Base-by-base conservation (phyloP, 2,329 filamentous ascomycete genomes). In the Colletotrichum sp. region DNA sequence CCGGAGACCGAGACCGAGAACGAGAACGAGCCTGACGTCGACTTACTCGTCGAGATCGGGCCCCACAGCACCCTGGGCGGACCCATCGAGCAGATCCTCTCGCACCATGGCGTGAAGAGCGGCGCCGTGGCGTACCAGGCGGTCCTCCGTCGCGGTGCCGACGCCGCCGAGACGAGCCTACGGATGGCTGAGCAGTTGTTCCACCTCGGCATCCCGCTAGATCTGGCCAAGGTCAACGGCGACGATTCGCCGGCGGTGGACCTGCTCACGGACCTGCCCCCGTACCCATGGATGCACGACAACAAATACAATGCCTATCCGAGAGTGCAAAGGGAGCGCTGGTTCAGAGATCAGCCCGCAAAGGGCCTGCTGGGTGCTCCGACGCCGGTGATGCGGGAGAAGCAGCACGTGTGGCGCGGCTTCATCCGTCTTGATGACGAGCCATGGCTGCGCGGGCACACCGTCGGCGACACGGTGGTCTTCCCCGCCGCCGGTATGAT, bases 371-470 rank as follows among this genome's bases (percentile, higher is more conserved):
- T 77, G 5, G 74, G 74, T 3, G 67, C 67, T 2, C 55, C 55
- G 3, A 30, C 21, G 12, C 84, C 86, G 65, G 84, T 84, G 34
- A 87, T 83, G 18, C 87, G 82, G 60, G 85, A 87, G 63, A 60
- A 43, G 32, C 24, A 63, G 30, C 75, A 65, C 28, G 61, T 67
- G 0, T 77, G 66, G 66, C 61, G 64, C n/a, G 57, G 68, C 21
- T 65, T 64, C 7, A 36, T 77, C 21, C 61, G 67, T 5, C 67
- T 77, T 0, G 61, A 72, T 5, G 75, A 77, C 18, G 60, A 71
- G 13, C 82, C 88, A 26, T 87, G 87, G 28, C 84, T 85, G 13
- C 80, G 84, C 66, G 85, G 86, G 72, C 86, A 87, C 79, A 75
- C 80, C 36, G 86, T 87, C 83, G 83, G 86, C 67, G 85, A 82